Conservation (phyloP, 257 asterid species). For the Fraxinus cuspidata region DNA sequence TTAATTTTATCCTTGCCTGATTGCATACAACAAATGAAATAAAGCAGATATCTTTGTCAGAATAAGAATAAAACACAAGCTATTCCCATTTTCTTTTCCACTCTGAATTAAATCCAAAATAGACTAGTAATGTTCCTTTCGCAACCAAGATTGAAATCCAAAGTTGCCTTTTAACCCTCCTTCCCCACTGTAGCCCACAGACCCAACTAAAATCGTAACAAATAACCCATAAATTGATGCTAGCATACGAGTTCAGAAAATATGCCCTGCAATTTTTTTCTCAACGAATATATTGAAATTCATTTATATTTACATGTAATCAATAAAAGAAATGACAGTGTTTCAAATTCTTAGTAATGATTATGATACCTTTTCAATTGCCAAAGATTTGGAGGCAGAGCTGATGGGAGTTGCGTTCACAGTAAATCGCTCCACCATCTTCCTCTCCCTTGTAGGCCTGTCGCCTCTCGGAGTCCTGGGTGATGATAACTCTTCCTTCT, state of each 20-base stretch:
- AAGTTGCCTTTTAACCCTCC: not conserved
- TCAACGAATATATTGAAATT: not conserved
- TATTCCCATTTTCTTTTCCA: not conserved
- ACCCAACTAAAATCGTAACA: not conserved
- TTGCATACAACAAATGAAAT: not conserved
- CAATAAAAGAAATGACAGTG: slow-evolving; percentile 4
- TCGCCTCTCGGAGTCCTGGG: slow-evolving; percentile 52
- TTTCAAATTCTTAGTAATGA: slow-evolving; percentile 2
- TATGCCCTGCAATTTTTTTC: not conserved
- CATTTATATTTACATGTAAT: not conserved
- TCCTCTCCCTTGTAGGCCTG: slow-evolving; percentile 91
- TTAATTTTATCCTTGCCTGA: not conserved
- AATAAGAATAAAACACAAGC: not conserved
- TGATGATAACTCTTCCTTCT: slow-evolving; percentile 32
- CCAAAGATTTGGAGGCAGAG: slow-evolving; percentile 49
- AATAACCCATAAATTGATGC: not conserved
- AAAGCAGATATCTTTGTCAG: not conserved
- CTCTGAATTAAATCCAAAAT: not conserved
- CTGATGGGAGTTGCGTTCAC: slow-evolving; percentile 41
- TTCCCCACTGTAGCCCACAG: not conserved
- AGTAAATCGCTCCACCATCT: slow-evolving; percentile 69
- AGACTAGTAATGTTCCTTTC: not conserved
- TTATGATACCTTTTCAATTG: slow-evolving; percentile 66
- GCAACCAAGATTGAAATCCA: not conserved
- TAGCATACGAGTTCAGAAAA: not conserved